Evolutionary conservation across 2,329 filamentous ascomycete genomes (phyloP), one percentile per base, ranked within the genome.

Genomic region (Colletotrichum siamense): DNA sequence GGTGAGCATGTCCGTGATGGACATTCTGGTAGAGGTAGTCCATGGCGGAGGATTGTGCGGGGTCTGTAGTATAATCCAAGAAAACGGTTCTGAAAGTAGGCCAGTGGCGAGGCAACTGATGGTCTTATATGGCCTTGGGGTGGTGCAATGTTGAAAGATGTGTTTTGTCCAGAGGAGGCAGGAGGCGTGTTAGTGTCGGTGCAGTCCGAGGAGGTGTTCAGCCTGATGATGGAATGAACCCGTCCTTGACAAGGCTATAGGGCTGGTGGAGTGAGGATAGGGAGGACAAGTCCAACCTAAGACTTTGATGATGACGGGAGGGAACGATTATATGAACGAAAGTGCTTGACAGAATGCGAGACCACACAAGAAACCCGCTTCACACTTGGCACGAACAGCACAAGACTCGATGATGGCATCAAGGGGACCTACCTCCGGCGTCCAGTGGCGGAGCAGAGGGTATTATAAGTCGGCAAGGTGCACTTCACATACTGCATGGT

Each of bases 381-480:
- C 15, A 30, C 32, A 16, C 36, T 49, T 61, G 34, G 44, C 28
- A 24, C 69, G 36, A 44, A 69, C 26, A 68, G 2, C 15, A 52
- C 44, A 49, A 69, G 62, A 52, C 64, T 36, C 18, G 26, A 65
- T 55, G 26, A 30, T 57, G 64, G 36, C 74, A 52, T 68, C 49
- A 39, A 18, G 55, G 16, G 55, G n/a, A 74, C 16, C 57, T 61
- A 63, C 36, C 44, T 52, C n/a, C 22, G 30, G 18, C 59, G 59
- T 49, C 57, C 10, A 16, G 70, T 69, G 73, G 73, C 73, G 49
- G 65, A 64, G 64, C 64, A 34, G 12, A 39, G 39, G 68, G 63
- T 68, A 59, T 70, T 76, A 76, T 74, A 76, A 76, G 57, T 73
- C 63, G 26, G 36, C 22, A 30, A 59, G 64, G 44, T 55, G 36